These are phyloP conservation scores for Debaryomyces nepalensis DNA, from an alignment of 1,139 yeast species.

Conservation along the genomic window DNA sequence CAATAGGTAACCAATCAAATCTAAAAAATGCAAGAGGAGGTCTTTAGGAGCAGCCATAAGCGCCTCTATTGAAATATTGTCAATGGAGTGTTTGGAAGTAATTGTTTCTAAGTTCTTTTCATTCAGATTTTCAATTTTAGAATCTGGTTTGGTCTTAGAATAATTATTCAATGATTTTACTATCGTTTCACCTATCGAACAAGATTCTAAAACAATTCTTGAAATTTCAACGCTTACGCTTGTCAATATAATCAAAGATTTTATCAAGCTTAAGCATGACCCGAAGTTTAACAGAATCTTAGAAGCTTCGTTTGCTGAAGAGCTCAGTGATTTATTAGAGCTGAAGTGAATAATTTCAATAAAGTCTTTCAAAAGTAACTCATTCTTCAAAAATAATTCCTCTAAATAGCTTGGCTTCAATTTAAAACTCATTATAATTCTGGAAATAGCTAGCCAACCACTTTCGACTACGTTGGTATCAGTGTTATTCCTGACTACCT, in stretches of 20 bases:
- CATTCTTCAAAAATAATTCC: slow-evolving; percentile 42
- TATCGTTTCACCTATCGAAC: slow-evolving; percentile 48
- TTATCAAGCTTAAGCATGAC: slow-evolving; percentile 45
- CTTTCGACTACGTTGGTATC: slow-evolving; percentile 71
- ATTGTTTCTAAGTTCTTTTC: slow-evolving; percentile 14
- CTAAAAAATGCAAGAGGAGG: slow-evolving; percentile 57
- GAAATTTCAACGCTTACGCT: slow-evolving; percentile 49
- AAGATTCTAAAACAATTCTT: slow-evolving; percentile 39
- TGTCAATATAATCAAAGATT: slow-evolving; percentile 45
- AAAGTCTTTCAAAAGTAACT: slow-evolving; percentile 31
- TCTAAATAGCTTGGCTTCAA: slow-evolving; percentile 50
- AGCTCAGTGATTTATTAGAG: slow-evolving; percentile 32
- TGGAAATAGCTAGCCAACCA: slow-evolving; percentile 69
- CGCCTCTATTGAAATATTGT: slow-evolving; percentile 60
- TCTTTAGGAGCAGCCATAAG: slow-evolving; percentile 79
- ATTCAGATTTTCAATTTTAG: neutral
- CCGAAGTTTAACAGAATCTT: slow-evolving; percentile 33
- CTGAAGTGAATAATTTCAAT: slow-evolving; percentile 34
- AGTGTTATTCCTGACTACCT: slow-evolving; percentile 59
- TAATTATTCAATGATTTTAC: slow-evolving; percentile 49
- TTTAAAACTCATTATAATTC: slow-evolving; percentile 60
- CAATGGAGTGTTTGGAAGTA: slow-evolving; percentile 18
- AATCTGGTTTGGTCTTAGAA: slow-evolving; percentile 23
- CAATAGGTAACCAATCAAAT: slow-evolving; percentile 60
- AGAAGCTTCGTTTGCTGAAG: slow-evolving; percentile 18